Conservation (phyloP, 345 rosid species). For the Cardamine resedifolia region DNA sequence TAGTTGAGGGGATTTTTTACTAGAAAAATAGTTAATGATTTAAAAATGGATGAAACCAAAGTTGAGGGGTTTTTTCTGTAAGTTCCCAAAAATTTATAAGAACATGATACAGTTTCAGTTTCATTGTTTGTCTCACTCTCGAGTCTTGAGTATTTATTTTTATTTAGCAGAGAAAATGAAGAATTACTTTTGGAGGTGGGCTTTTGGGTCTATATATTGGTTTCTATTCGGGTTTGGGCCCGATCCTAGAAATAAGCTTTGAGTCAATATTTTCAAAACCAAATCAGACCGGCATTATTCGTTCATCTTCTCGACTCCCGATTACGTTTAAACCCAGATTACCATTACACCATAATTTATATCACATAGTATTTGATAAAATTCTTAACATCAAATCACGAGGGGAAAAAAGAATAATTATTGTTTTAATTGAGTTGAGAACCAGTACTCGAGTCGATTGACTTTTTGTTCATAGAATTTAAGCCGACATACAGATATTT, state of each 20-base stretch:
- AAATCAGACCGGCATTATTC: not conserved
- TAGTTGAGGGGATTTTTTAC: no score
- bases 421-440: not conserved
- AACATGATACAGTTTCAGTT: conserved; percentile 1
- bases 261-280: not conserved
- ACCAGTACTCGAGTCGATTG: not conserved
- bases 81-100: conserved; percentile 18
- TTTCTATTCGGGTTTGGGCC: not conserved
- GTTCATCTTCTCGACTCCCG: not conserved
- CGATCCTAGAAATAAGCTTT: not conserved
- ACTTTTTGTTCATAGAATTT: not conserved
- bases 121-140: not conserved
- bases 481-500: conserved; percentile 19
- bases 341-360: not conserved
- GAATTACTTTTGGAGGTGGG: not conserved
- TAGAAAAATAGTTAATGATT: no score
- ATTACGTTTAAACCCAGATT: not conserved
- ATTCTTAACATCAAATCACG: no score
- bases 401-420: not conserved
- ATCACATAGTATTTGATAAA: not conserved
- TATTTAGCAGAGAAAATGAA: not conserved
- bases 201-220: not conserved
- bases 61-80: no score
- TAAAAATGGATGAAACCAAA: no score
- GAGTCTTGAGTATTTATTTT: not conserved